These are phyloP conservation scores for Fusarium sp. DNA, from an alignment of 2,329 filamentous ascomycete genomes.

Conservation along the genomic window DNA sequence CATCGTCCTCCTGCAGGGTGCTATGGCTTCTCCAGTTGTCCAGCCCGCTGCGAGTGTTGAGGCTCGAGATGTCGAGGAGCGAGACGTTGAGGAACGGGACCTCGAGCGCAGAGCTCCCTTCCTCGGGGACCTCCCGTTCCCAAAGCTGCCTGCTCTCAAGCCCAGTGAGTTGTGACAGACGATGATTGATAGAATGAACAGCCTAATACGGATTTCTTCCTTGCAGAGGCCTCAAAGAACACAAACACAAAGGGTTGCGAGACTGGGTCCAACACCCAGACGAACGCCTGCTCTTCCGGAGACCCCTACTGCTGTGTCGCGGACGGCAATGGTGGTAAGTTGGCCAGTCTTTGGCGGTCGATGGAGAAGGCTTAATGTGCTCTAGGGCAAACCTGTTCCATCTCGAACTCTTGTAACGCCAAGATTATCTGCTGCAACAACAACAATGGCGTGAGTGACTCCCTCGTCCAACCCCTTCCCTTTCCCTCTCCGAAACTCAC, in stretches of 20 bases:
- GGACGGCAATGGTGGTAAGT: slow-evolving; percentile 26
- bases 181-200: not conserved
- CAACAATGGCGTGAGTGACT: slow-evolving; percentile 35
- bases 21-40: slow-evolving; percentile 14
- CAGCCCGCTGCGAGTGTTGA: slow-evolving; percentile 4
- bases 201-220: not conserved
- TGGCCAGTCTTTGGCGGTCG: accelerated
- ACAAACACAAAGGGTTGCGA: not conserved
- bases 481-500: not conserved
- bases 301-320: slow-evolving; percentile 33
- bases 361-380: not conserved
- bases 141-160: not conserved
- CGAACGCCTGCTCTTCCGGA: slow-evolving; percentile 23
- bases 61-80: slow-evolving; percentile 8
- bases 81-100: too few relatives aligned
- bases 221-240: too few relatives aligned
- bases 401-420: slow-evolving; percentile 26
- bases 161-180: not conserved
- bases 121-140: slow-evolving; percentile 23
- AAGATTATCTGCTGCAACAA: slow-evolving; percentile 42
- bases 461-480: accelerated
- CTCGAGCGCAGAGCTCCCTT: slow-evolving; percentile 9
- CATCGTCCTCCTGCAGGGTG: slow-evolving; percentile 16
- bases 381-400: slow-evolving; percentile 24
- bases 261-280: not conserved